Conservation (phyloP, 345 rosid species). For the Gossypioides kirkii region DNA sequence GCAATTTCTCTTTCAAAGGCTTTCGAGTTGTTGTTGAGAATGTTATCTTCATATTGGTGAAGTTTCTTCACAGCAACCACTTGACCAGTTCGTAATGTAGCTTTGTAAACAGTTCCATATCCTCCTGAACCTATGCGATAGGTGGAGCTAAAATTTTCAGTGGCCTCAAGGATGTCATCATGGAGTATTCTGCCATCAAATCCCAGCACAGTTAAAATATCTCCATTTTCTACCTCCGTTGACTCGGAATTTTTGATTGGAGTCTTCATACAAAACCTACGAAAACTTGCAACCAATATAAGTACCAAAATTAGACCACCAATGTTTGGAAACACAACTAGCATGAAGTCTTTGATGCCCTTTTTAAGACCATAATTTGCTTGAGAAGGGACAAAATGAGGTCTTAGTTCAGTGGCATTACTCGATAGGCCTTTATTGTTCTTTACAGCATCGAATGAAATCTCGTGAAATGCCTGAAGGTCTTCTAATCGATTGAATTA, state of each 20-base stretch:
- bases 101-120: conserved; percentile 15
- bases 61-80: conserved; percentile 19
- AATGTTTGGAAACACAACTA: conserved; percentile 7
- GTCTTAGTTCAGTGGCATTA: conserved; percentile 12
- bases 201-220: background rate
- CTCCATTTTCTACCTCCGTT: background rate
- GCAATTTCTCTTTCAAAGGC: no score
- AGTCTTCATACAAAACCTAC: background rate
- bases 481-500: conserved; percentile 24
- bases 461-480: conserved; percentile 23
- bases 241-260: background rate
- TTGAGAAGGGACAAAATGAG: background rate
- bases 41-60: no score
- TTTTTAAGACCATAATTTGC: background rate
- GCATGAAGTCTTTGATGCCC: background rate
- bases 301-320: background rate
- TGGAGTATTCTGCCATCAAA: background rate
- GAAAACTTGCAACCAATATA: background rate
- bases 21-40: no score
- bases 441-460: background rate
- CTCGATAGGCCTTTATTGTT: conserved; percentile 30
- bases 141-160: conserved; percentile 8
- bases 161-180: conserved; percentile 1
- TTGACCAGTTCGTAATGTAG: background rate
- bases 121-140: conserved; percentile 15